A percentile compares a stretch with the other conserved stretches of the same genome.
These are phyloP conservation scores for Sporothrix mexicana DNA, from an alignment of 2,329 filamentous ascomycete species.

Conservation along the genomic window DNA sequence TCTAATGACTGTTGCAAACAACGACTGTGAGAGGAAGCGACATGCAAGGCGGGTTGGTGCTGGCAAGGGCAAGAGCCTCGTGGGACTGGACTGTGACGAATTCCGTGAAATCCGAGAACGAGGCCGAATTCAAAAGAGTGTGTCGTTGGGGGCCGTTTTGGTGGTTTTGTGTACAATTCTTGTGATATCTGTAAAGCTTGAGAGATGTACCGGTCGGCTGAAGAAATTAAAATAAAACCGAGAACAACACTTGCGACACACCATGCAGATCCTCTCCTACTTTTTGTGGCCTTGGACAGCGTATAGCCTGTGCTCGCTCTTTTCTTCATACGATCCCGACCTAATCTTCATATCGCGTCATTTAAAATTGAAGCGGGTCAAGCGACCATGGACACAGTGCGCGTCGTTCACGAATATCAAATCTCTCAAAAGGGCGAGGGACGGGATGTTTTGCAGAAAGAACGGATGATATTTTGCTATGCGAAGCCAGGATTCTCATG, in stretches of 20 bases:
- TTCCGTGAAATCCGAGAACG: neutral
- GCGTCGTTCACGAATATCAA: neutral
- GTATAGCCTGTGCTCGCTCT: no score
- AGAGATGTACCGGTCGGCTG: neutral
- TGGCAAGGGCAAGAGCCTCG: neutral
- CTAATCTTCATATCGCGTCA: neutral
- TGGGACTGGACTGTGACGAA: neutral
- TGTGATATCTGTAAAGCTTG: neutral
- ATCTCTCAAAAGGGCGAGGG: neutral
- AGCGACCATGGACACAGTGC: neutral
- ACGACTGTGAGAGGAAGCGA: constrained; percentile 11
- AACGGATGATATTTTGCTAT: neutral
- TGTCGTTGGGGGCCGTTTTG: neutral
- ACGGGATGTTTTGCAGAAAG: neutral
- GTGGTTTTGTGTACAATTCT: neutral
- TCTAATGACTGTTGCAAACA: neutral
- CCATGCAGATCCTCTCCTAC: neutral
- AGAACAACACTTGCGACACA: neutral
- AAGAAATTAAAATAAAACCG: neutral
- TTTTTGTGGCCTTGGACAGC: neutral
- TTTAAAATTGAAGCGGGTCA: neutral
- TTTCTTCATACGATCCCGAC: no score
- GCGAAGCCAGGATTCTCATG: neutral
- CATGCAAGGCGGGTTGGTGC: neutral
- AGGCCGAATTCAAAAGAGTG: neutral